phyloP scores from a whole-genome alignment of 1,139 yeast genomes.

The Hyphopichia fennica region DNA sequence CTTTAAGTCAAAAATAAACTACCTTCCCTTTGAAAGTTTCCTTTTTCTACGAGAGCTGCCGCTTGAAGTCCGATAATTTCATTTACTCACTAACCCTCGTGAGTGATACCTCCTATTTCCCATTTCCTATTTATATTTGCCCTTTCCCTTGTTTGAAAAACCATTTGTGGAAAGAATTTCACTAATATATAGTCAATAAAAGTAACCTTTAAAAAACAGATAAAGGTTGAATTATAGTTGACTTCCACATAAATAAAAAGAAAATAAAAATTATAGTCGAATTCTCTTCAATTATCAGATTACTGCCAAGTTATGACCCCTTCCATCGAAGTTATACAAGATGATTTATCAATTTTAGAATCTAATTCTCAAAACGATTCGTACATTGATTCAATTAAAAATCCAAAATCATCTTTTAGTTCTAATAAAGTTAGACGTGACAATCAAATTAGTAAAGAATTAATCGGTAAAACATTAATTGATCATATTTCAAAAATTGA shows the following conservation, averaged over 20 bases:
- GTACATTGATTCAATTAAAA: constrained; percentile 6
- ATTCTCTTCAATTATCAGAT: too few species aligned
- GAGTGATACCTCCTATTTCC: constrained; percentile 21
- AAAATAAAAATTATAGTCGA: too few species aligned
- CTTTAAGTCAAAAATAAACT: constrained; percentile 6
- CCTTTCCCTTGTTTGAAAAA: constrained; percentile 7
- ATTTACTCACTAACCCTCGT: constrained; percentile 30
- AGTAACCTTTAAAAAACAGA: too few species aligned
- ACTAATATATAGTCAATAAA: too few species aligned
- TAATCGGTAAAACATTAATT: constrained; percentile 43
- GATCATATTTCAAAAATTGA: constrained; percentile 50
- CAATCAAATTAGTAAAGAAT: constrained; percentile 4
- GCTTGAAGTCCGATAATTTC: constrained; percentile 38
- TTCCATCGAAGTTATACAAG: constrained; percentile 16
- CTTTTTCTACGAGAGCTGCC: constrained; percentile 46
- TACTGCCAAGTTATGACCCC: constrained; percentile 27
- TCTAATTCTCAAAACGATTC: constrained; percentile 6
- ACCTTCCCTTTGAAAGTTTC: constrained; percentile 5
- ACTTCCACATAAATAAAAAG: not conserved
- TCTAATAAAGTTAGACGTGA: not conserved
- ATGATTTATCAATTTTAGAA: constrained; percentile 13
- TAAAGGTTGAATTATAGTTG: constrained; percentile 5
- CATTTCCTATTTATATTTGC: constrained; percentile 5
- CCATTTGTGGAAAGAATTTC: too few species aligned
- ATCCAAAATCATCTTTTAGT: not conserved